Evolutionary conservation across 768 basidiomycete genomes (phyloP).

Genomic region (Amanita subjunquillea): DNA sequence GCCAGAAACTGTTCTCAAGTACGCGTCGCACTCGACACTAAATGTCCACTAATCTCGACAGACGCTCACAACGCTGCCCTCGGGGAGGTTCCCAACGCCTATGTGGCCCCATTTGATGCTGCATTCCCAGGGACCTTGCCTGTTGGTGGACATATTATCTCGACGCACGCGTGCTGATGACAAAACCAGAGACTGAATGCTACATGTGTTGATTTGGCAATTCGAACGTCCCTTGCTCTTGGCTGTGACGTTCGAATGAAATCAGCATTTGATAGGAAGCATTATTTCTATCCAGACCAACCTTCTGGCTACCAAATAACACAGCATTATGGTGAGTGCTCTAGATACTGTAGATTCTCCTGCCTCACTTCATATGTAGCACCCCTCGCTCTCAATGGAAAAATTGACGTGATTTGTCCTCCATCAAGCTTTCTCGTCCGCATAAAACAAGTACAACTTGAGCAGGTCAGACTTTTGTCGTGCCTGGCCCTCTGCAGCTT

Average conservation of each 20-base stretch:
- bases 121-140: conserved; percentile 92
- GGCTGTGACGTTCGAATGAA: conserved; percentile 48
- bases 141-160: conserved; percentile 31
- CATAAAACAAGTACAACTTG: conserved; percentile 90
- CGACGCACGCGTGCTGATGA: conserved; percentile 6
- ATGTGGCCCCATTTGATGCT: conserved; percentile 73
- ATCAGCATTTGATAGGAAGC: conserved; percentile 92
- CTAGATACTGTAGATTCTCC: background rate
- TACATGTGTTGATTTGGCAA: conserved; percentile 66
- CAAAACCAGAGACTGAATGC: conserved; percentile 43
- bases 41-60: conserved; percentile 6
- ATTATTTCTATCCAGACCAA: conserved; percentile 95
- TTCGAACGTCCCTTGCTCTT: conserved; percentile 76
- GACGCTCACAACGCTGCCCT: conserved; percentile 31
- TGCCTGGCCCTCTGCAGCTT: conserved; percentile 1
- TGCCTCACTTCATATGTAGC: conserved; percentile 30
- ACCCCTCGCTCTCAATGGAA: conserved; percentile 67
- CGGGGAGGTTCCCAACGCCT: conserved; percentile 54
- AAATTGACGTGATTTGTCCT: conserved; percentile 32
- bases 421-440: conserved; percentile 41
- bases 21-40: conserved; percentile 18
- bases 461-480: conserved; percentile 53
- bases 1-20: conserved; percentile 81
- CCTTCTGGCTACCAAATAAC: conserved; percentile 97
- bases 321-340: conserved; percentile 70